Evolutionary conservation across 257 asterid species (phyloP).

Genomic region (Knoxia roxburghii): DNA sequence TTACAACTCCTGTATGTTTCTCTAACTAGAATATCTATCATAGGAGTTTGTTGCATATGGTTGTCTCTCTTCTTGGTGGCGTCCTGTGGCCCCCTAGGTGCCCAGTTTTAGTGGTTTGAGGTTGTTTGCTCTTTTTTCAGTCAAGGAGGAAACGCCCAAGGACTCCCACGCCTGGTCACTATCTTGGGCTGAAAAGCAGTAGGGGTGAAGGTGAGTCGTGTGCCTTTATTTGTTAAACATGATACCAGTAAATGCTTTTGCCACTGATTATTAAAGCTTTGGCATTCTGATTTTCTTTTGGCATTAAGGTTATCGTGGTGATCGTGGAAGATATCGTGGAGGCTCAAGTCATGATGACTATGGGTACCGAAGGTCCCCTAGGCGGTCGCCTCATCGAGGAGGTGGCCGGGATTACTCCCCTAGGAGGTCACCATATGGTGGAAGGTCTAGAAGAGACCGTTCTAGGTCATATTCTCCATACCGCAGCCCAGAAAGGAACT

Average conservation of each 20-base stretch:
- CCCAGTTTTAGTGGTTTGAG: slow-evolving; percentile 17
- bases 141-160: slow-evolving; percentile 41
- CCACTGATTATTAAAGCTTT: neutral
- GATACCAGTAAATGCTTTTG: neutral
- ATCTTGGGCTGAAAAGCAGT: slow-evolving; percentile 86
- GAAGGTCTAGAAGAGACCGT: slow-evolving; percentile 75
- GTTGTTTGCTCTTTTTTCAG: slow-evolving; percentile 28
- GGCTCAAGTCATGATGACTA: slow-evolving; percentile 69
- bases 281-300: slow-evolving; percentile 13
- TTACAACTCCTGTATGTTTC: neutral
- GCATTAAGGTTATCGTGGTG: slow-evolving; percentile 42
- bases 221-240: neutral
- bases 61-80: neutral
- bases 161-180: slow-evolving; percentile 97
- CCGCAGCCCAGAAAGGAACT: slow-evolving; percentile 45
- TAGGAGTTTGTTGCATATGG: neutral
- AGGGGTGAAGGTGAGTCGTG: slow-evolving; percentile 68
- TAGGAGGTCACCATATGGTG: slow-evolving; percentile 55
- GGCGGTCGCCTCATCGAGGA: slow-evolving; percentile 46
- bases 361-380: slow-evolving; percentile 78
- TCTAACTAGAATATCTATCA: neutral
- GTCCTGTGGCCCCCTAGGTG: neutral
- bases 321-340: slow-evolving; percentile 66
- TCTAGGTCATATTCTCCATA: slow-evolving; percentile 82
- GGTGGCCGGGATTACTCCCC: slow-evolving; percentile 43